phyloP scores from a whole-genome alignment of 805 yeast genomes.

The Lachancea dasiensis region DNA sequence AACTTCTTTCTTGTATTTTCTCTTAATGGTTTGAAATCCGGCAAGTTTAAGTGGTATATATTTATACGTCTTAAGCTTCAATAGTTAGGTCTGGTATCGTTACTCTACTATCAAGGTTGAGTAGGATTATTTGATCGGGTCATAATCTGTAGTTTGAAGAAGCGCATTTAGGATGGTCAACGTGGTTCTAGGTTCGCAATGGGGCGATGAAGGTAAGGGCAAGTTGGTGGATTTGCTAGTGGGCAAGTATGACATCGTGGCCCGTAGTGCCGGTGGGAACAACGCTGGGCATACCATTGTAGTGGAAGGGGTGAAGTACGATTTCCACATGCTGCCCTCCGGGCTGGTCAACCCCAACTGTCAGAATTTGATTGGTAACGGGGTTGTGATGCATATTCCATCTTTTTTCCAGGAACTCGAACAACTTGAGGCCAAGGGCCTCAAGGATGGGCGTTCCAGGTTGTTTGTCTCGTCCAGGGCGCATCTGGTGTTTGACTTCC shows the following conservation, averaged over 20 bases:
- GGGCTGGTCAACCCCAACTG: conserved; percentile 96
- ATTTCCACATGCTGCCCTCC: conserved; percentile 98
- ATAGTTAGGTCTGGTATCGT: too few relatives aligned
- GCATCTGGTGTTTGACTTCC: conserved; percentile 95
- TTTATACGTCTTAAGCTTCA: not conserved
- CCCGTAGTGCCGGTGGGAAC: conserved; percentile 98
- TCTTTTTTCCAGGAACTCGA: conserved; percentile 85
- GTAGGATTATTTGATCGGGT: too few relatives aligned
- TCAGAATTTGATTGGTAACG: conserved; percentile 84
- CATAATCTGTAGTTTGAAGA: too few relatives aligned
- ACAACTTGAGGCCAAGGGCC: conserved; percentile 75
- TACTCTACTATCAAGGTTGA: too few relatives aligned
- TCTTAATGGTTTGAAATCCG: conserved; percentile 3
- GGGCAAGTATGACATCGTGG: conserved; percentile 93
- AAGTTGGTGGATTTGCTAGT: conserved; percentile 92
- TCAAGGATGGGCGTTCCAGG: conserved; percentile 51
- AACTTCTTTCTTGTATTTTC: not conserved
- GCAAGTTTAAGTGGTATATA: not conserved
- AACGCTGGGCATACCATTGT: conserved; percentile 99
- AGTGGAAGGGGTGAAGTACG: conserved; percentile 81
- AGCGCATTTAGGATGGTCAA: conserved; percentile 37
- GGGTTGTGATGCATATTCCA: conserved; percentile 94
- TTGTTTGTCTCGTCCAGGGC: conserved; percentile 89
- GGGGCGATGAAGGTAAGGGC: conserved; percentile 99
- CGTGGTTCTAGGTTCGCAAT: conserved; percentile 96